These are phyloP conservation scores for Zygosaccharomyces sapae DNA, from an alignment of 1,139 yeast species.

Conservation along the genomic window DNA sequence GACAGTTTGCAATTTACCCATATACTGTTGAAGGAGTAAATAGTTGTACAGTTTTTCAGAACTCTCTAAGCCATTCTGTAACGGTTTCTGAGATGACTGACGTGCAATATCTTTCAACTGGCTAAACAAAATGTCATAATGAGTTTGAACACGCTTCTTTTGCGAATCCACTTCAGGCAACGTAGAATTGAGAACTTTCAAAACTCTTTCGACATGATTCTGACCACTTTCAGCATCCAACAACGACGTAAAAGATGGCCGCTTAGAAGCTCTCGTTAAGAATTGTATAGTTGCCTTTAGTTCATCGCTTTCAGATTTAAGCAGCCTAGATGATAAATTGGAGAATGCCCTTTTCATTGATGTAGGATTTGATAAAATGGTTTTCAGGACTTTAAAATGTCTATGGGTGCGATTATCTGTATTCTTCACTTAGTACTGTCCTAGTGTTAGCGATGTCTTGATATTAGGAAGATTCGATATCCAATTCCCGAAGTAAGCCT, in stretches of 20 bases:
- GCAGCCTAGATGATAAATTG: slow-evolving; percentile 16
- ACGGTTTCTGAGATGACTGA: slow-evolving; percentile 1
- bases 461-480: neutral
- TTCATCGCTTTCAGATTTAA: slow-evolving; percentile 21
- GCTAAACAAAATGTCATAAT: slow-evolving; percentile 29
- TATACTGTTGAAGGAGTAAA: slow-evolving; percentile 24
- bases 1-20: slow-evolving; percentile 13
- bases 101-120: slow-evolving; percentile 26
- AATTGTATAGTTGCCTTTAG: slow-evolving; percentile 27
- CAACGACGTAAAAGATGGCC: slow-evolving; percentile 13
- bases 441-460: neutral
- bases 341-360: slow-evolving; percentile 23
- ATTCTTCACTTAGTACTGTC: neutral
- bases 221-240: slow-evolving; percentile 16
- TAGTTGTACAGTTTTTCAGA: slow-evolving; percentile 21
- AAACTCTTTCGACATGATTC: slow-evolving; percentile 27
- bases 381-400: neutral
- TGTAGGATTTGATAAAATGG: neutral
- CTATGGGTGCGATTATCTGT: neutral
- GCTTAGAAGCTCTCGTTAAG: slow-evolving; percentile 21
- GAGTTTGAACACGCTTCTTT: slow-evolving; percentile 25
- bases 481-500: neutral
- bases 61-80: slow-evolving; percentile 18
- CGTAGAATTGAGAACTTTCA: slow-evolving; percentile 28
- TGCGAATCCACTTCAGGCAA: slow-evolving; percentile 27